Evolutionary conservation across 768 basidiomycete species (phyloP).

Genomic region (Podaxis sp.): DNA sequence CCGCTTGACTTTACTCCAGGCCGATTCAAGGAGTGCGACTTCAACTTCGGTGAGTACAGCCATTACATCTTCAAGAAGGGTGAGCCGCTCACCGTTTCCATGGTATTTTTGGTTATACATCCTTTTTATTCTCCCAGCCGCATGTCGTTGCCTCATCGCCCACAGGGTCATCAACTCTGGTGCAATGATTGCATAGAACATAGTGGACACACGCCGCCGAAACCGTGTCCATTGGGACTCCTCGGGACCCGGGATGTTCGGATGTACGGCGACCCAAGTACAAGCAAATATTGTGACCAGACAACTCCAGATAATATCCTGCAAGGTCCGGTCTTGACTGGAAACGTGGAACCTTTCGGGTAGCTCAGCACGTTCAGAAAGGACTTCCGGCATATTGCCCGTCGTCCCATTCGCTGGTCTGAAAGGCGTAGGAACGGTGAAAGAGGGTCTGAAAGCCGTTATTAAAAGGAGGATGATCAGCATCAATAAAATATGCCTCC

Average conservation of each 20-base stretch:
- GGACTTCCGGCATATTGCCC: background rate
- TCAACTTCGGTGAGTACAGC: background rate
- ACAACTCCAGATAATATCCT: slow-evolving; percentile 22
- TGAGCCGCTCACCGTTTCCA: background rate
- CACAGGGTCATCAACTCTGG: slow-evolving; percentile 9
- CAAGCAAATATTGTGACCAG: slow-evolving; percentile 20
- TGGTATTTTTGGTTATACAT: background rate
- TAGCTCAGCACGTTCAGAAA: background rate
- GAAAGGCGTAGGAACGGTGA: background rate
- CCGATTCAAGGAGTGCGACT: background rate
- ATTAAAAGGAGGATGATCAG: background rate
- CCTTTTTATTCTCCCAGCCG: background rate
- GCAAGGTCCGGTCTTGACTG: background rate
- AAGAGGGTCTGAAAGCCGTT: background rate
- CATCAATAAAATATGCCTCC: no score
- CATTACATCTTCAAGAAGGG: no score
- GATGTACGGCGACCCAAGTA: slow-evolving; percentile 23
- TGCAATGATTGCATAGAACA: slow-evolving; percentile 14
- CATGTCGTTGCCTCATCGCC: slow-evolving; percentile 13
- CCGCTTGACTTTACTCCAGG: background rate
- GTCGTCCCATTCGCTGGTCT: no score
- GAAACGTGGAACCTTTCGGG: background rate
- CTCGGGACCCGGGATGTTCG: slow-evolving; percentile 16
- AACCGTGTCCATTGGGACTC: slow-evolving; percentile 1
- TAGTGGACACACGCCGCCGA: background rate